These are phyloP conservation scores for Neofusicoccum laricinum DNA, from an alignment of 2,329 filamentous ascomycete genomes.

Conservation along the genomic window DNA sequence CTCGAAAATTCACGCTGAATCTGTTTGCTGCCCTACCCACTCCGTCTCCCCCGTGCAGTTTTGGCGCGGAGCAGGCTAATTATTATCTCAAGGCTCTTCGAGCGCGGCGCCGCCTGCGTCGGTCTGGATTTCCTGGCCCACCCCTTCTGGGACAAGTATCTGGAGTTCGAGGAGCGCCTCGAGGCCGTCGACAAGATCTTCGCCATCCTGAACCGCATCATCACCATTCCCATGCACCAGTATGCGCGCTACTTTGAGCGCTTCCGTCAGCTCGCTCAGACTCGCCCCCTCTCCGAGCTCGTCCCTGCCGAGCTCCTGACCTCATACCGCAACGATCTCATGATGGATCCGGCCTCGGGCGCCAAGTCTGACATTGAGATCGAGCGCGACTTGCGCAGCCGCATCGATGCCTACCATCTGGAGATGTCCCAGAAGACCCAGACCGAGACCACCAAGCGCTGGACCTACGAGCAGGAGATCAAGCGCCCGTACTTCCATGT, in stretches of 20 bases:
- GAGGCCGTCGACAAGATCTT: slow-evolving; percentile 84
- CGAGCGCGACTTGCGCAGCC: slow-evolving; percentile 76
- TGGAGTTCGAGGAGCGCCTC: slow-evolving; percentile 91
- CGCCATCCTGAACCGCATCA: slow-evolving; percentile 74
- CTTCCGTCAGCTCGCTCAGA: slow-evolving; percentile 74
- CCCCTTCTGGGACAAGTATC: slow-evolving; percentile 98
- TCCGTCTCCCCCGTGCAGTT: slow-evolving; percentile 26
- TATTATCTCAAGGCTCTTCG: slow-evolving; percentile 68
- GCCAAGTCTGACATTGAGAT: slow-evolving; percentile 70
- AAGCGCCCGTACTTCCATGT: slow-evolving; percentile 97
- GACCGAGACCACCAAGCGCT: slow-evolving; percentile 84
- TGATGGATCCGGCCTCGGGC: slow-evolving; percentile 53
- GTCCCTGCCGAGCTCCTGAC: slow-evolving; percentile 65
- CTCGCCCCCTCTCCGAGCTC: slow-evolving; percentile 69
- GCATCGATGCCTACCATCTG: slow-evolving; percentile 77
- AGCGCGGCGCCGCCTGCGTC: slow-evolving; percentile 79
- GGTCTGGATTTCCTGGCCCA: slow-evolving; percentile 92
- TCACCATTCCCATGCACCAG: slow-evolving; percentile 91
- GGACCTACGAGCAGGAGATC: slow-evolving; percentile 91
- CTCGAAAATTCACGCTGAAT: slow-evolving; percentile 14
- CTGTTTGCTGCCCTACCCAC: slow-evolving; percentile 44
- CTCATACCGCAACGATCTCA: slow-evolving; percentile 69
- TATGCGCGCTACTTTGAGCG: slow-evolving; percentile 94
- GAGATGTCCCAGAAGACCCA: slow-evolving; percentile 80
- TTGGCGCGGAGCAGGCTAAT: slow-evolving; percentile 35